Evolutionary conservation across 2,329 filamentous ascomycete species (phyloP).

Genomic region (Apiospora kogelbergensis): DNA sequence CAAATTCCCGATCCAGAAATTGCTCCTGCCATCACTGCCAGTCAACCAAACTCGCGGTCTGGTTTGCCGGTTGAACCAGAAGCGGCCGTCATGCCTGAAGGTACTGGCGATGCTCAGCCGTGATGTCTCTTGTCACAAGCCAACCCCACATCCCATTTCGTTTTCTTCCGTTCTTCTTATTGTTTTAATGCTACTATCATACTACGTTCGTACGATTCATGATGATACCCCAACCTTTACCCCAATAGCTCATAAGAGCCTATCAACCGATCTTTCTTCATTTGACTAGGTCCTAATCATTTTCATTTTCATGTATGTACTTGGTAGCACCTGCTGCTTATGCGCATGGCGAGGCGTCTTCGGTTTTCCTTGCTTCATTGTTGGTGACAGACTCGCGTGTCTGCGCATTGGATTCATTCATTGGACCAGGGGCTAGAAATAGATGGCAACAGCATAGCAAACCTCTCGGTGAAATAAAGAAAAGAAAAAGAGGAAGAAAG

Average conservation of each 20-base stretch:
- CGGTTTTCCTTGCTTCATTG: background rate
- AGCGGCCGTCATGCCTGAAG: conserved; percentile 6
- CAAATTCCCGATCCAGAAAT: conserved; percentile 80
- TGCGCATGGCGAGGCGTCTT: conserved; percentile 11
- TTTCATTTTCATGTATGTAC: background rate
- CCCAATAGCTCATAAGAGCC: background rate
- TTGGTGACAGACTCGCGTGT: background rate
- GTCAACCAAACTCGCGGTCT: conserved; percentile 38
- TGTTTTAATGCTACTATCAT: conserved; percentile 14
- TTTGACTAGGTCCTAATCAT: conserved; percentile 1
- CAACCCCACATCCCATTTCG: conserved; percentile 17
- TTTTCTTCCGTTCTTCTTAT: conserved; percentile 19
- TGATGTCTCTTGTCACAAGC: background rate
- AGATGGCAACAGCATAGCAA: background rate
- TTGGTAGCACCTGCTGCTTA: background rate
- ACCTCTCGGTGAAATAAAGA: background rate
- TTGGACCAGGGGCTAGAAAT: background rate
- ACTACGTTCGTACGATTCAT: conserved; percentile 25
- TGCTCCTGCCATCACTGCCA: conserved; percentile 48
- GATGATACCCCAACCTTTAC: conserved; percentile 26
- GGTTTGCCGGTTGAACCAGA: conserved; percentile 20
- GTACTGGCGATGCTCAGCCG: conserved; percentile 8
- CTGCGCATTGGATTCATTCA: background rate
- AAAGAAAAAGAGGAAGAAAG: background rate
- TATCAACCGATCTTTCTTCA: background rate